Percentiles rank a stretch among this genome's conserved stretches.
These are phyloP conservation scores for Fereydounia khargensis DNA, from an alignment of 1,284 basidiomycete species.

Conservation along the genomic window DNA sequence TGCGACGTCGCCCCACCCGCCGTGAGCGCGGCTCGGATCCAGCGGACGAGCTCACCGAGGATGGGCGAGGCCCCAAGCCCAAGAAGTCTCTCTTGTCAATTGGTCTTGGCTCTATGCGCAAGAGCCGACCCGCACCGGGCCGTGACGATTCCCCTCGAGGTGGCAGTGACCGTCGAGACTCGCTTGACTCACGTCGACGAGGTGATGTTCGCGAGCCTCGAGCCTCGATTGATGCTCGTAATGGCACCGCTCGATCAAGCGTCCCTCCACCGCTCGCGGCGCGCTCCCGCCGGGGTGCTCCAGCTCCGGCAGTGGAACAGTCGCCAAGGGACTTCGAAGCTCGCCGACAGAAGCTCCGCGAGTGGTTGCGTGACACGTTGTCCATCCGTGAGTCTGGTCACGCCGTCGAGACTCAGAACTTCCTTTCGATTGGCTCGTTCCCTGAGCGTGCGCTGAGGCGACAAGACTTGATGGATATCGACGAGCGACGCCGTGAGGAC, in stretches of 20 bases:
- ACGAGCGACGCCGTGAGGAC: constrained; percentile 40
- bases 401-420: constrained; percentile 42
- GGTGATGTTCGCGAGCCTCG: constrained; percentile 4
- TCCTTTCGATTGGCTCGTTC: constrained; percentile 46
- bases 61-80: constrained; percentile 1
- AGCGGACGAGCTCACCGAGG: too few relatives aligned
- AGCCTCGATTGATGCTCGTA: constrained; percentile 5
- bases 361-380: constrained; percentile 53
- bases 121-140: too few relatives aligned
- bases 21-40: too few relatives aligned
- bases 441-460: constrained; percentile 34
- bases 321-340: constrained; percentile 33
- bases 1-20: too few relatives aligned
- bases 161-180: not conserved
- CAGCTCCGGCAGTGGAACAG: too few relatives aligned
- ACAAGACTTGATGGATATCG: constrained; percentile 38
- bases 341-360: constrained; percentile 46
- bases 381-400: constrained; percentile 47
- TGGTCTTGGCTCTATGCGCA: constrained; percentile 20
- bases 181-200: not conserved
- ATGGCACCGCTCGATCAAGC: constrained; percentile 1
- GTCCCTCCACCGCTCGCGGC: constrained; percentile 19
- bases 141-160: too few relatives aligned
- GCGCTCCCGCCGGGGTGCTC: too few relatives aligned
- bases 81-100: constrained; percentile 12